A percentile compares a stretch with the other conserved stretches of the same genome.
These are phyloP conservation scores for Eucalyptus rudis DNA, from an alignment of 345 rosid genomes.

Conservation along the genomic window DNA sequence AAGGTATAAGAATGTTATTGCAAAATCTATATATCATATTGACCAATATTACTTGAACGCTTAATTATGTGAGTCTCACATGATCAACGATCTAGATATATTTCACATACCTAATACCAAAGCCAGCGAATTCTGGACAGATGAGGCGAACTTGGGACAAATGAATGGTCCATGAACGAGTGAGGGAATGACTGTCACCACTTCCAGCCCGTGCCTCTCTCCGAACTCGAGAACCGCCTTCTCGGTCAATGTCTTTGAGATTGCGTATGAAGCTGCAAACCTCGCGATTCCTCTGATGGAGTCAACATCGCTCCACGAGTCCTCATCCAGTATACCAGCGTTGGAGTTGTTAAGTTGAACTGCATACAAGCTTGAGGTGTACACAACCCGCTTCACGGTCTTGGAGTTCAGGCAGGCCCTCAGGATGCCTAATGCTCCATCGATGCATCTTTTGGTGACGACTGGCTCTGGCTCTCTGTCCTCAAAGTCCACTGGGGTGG, in stretches of 20 bases:
- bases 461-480: constrained; percentile 28
- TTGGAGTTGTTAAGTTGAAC: background rate
- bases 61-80: background rate
- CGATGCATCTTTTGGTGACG: constrained; percentile 26
- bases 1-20: background rate
- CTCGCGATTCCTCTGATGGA: background rate
- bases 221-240: constrained; percentile 15
- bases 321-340: constrained; percentile 12
- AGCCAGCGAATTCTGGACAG: background rate
- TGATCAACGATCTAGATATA: background rate
- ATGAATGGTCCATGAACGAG: constrained; percentile 20
- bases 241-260: constrained; percentile 14
- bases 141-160: constrained; percentile 8
- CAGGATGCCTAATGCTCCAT: constrained; percentile 38
- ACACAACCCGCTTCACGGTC: constrained; percentile 49
- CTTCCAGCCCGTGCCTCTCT: constrained; percentile 9
- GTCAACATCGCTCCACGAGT: constrained; percentile 14
- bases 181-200: constrained; percentile 14
- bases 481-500: background rate
- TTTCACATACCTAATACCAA: constrained; percentile 5
- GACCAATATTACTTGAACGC: background rate
- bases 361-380: constrained; percentile 35
- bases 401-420: constrained; percentile 32
- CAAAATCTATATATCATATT: background rate
- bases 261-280: background rate